Evolutionary conservation across 352 stramenopile species (phyloP), one percentile per base, ranked within the genome.

Genomic region (Thalassiosira mediterranea): DNA sequence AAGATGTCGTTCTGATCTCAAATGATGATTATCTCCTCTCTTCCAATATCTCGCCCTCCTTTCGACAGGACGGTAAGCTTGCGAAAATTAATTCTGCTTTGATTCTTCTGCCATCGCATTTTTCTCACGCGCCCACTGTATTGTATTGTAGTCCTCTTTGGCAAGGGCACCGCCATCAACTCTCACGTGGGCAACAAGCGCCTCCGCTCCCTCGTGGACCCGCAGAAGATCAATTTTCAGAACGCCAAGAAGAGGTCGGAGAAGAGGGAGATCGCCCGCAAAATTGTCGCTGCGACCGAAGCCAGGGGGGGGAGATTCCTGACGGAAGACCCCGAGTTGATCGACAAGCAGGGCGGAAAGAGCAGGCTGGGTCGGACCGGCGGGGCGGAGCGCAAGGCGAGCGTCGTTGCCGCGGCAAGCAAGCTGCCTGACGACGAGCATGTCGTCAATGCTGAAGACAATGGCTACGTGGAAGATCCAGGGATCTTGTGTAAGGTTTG

Each of bases 111-210:
- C n/a, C n/a, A n/a, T n/a, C n/a, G n/a, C n/a, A n/a, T n/a, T n/a
- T n/a, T n/a, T n/a, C n/a, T n/a, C n/a, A n/a, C n/a, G n/a, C n/a
- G n/a, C n/a, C n/a, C n/a, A n/a, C n/a, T n/a, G n/a, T n/a, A n/a
- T n/a, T n/a, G n/a, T n/a, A n/a, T n/a, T n/a, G n/a, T n/a, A n/a
- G 53, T 80, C 7, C 25, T 80, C 23, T 72, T 73, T 51, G 72
- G 72, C 10, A 66, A 23, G 38, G 72, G 72, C 8, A 58, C 31
- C 5, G 34, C 17, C 26, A 59, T 69, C 53, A 76, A 64, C 25
- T 46, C 3, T 32, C 72, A 80, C 64, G 40, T 23, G 7, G 72
- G 72, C 2, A 80, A 80, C 54, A 13, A 15, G 4, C 44, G 49
- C 19, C 75, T 72, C 49, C 64, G 72, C 5, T 42, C 15, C 11